Evolutionary conservation across 1,284 basidiomycete species (phyloP), one percentile per base, ranked within the genome.

Genomic region (Afroboletus lepidellus): DNA sequence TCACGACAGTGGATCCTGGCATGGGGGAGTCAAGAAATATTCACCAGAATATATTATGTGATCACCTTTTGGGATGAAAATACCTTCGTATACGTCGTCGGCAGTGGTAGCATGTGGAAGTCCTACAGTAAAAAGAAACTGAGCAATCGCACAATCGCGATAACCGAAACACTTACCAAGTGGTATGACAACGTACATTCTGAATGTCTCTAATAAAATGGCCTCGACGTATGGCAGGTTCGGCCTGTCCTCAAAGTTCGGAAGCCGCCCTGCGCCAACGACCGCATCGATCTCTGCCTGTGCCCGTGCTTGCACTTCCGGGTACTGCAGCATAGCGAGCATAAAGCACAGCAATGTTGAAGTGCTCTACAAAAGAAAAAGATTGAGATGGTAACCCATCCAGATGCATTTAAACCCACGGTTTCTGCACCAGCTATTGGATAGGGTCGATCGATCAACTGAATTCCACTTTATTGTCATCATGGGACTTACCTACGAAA

Each of bases 291-390:
- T 65, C 54, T 83, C 80, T 25, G 54, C 60, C 48, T 76, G 75
- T 8, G 75, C 76, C 4, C 63, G 67, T 5, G 52, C 45, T 54
- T 80, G 78, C 9, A 77, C 67, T 4, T 71, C 65, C 0, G 77
- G 79, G 57, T 80, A 51, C 6, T 76, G 62, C 0, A 77, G 67
- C 77, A 82, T 80, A 7, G 77, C 71, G 32, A 79, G 67, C 37
- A 82, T 57, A 51, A 81, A 79, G 0, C 72, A 74, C 2, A 69
- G 65, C n/a, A 76, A 57, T 2, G 75, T 74, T 0, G 78, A 72
- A 1, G 74, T 60, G 1, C 74, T 76, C 78, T 80, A n/a, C 33
- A 33, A 42, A 44, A 37, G 29, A 23, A 0, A 53, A 24, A 54
- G 41, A 16, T 16, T 6, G 29, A 32, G 34, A 13, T 18, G 1